These are phyloP conservation scores for Daldinia caldariorum DNA, from an alignment of 495 filamentous ascomycete genomes.

Conservation along the genomic window DNA sequence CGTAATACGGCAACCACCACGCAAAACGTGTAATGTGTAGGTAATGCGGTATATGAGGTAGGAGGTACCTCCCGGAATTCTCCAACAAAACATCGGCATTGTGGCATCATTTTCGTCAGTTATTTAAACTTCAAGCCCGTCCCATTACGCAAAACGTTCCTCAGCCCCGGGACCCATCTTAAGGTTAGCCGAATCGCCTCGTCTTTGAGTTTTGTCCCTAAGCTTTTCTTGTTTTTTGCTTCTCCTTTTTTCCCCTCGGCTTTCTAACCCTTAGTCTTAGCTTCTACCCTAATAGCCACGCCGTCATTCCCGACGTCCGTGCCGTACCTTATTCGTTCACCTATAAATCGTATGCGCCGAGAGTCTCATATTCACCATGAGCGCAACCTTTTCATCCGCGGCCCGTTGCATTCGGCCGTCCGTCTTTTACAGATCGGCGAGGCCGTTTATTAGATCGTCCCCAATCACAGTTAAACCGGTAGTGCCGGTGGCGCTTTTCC, in stretches of 20 bases:
- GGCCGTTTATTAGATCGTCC: conserved; percentile 44
- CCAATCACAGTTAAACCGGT: conserved; percentile 37
- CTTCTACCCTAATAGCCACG: not conserved
- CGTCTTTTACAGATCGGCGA: conserved; percentile 41
- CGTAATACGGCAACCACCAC: conserved; percentile 22
- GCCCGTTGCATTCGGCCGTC: conserved; percentile 46
- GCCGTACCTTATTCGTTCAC: not conserved
- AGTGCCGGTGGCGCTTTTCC: conserved; percentile 47
- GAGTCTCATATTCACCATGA: conserved; percentile 41
- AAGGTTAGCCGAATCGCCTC: conserved; percentile 11
- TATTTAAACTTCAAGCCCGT: conserved; percentile 7
- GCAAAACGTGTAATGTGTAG: not conserved
- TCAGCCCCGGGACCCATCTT: conserved; percentile 20
- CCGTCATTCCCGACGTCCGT: not conserved
- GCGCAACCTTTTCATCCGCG: conserved; percentile 32
- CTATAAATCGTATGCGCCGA: conserved; percentile 37
- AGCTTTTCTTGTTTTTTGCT: no score
- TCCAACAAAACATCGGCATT: conserved; percentile 30
- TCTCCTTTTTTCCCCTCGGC: conserved; percentile 25
- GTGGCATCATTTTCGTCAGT: conserved; percentile 17
- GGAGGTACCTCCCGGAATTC: conserved; percentile 25
- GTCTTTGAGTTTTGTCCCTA: not conserved
- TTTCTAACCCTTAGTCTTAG: conserved; percentile 25
- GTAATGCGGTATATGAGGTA: not conserved
- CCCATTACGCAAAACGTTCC: conserved; percentile 21